Conservation (phyloP, 768 basidiomycete genomes). For the Russula vinacea region DNA sequence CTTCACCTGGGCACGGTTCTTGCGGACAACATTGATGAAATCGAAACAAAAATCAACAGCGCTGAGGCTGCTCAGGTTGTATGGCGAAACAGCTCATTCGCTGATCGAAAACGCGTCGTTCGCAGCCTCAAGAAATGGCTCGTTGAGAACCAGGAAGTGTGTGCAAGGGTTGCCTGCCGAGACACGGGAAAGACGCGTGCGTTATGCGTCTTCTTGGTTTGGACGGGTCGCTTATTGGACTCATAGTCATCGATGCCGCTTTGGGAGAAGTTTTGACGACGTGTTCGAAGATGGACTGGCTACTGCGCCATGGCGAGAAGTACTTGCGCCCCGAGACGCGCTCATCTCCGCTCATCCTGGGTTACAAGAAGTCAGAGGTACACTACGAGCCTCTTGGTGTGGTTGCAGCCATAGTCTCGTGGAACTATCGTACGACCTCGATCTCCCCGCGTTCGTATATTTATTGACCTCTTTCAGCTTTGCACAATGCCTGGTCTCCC, state of each 20-base stretch:
- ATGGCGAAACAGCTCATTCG: constrained; percentile 78
- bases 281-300: constrained; percentile 90
- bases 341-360: constrained; percentile 60
- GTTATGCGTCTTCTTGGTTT: constrained; percentile 34
- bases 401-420: constrained; percentile 89
- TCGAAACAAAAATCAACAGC: constrained; percentile 62
- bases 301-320: constrained; percentile 80
- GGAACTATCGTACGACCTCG: constrained; percentile 80
- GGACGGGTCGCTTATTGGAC: not conserved
- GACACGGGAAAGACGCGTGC: constrained; percentile 94
- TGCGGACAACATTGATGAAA: constrained; percentile 71
- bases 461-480: constrained; percentile 46
- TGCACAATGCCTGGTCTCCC: constrained; percentile 94
- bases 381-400: constrained; percentile 91
- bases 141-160: constrained; percentile 82
- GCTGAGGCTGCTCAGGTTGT: constrained; percentile 63
- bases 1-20: constrained; percentile 75
- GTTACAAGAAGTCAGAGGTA: constrained; percentile 74
- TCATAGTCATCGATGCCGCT: constrained; percentile 83
- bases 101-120: constrained; percentile 76
- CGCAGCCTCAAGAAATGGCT: constrained; percentile 89
- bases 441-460: not conserved
- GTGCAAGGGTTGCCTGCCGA: constrained; percentile 83
- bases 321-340: constrained; percentile 72
- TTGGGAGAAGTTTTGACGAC: constrained; percentile 95